phyloP scores from a whole-genome alignment of 2,329 filamentous ascomycete genomes.

The Metarhizium humberi region DNA sequence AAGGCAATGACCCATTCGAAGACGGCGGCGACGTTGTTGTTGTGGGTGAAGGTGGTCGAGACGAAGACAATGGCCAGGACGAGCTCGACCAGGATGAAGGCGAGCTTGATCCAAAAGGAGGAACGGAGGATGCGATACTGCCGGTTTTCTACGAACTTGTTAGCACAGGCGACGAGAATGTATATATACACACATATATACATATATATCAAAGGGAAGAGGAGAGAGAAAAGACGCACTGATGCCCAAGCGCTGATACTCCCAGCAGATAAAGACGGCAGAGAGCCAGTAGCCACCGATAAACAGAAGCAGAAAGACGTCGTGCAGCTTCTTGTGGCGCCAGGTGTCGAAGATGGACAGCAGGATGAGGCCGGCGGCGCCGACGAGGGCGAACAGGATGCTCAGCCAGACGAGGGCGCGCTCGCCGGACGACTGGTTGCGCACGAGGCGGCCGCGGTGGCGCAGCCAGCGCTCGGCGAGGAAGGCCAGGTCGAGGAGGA shows the following conservation, averaged over 20 bases:
- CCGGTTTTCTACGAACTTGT: slow-evolving; percentile 48
- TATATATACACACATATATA: too few relatives aligned
- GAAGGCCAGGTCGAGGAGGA: slow-evolving; percentile 76
- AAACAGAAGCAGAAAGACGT: slow-evolving; percentile 72
- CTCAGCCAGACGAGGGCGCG: slow-evolving; percentile 52
- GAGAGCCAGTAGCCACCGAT: slow-evolving; percentile 78
- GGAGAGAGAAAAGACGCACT: slow-evolving; percentile 32
- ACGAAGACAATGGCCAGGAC: slow-evolving; percentile 66
- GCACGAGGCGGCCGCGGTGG: slow-evolving; percentile 68
- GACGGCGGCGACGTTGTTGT: slow-evolving; percentile 61
- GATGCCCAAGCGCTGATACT: slow-evolving; percentile 78
- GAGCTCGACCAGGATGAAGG: slow-evolving; percentile 75
- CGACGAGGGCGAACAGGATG: slow-evolving; percentile 61
- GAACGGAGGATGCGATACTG: slow-evolving; percentile 62
- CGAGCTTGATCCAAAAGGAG: slow-evolving; percentile 82
- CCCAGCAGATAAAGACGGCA: slow-evolving; percentile 80
- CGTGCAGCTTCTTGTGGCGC: slow-evolving; percentile 57
- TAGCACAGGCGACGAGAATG: too few relatives aligned
- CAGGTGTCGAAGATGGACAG: slow-evolving; percentile 79
- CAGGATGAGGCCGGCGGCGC: slow-evolving; percentile 71
- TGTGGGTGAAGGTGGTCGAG: slow-evolving; percentile 36
- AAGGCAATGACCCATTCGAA: slow-evolving; percentile 74
- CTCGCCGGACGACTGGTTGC: slow-evolving; percentile 56
- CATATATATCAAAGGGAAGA: neutral
- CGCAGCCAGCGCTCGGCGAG: slow-evolving; percentile 76